Conservation (phyloP, 352 stramenopile species). For the Blastocystis sp. region DNA sequence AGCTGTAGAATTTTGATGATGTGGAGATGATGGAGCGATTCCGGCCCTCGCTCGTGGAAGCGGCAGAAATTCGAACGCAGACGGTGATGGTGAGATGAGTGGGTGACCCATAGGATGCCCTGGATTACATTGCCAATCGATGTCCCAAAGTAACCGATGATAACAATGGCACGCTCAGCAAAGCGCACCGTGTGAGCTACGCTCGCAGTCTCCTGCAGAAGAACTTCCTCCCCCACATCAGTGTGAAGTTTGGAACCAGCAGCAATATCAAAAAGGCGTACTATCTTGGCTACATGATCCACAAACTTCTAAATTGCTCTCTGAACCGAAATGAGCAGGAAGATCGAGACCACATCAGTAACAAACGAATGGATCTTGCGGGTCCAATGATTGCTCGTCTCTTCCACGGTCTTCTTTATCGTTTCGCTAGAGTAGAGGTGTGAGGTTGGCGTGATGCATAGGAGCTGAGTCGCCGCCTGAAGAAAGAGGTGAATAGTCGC, state of each 20-base stretch:
- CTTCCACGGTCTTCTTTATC: conserved; percentile 96
- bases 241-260: conserved; percentile 86
- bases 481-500: conserved; percentile 62
- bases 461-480: conserved; percentile 74
- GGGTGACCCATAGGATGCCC: conserved; percentile 66
- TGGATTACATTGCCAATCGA: conserved; percentile 96
- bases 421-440: conserved; percentile 93
- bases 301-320: conserved; percentile 98
- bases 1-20: conserved; percentile 88
- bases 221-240: conserved; percentile 95
- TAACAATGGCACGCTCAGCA: conserved; percentile 69
- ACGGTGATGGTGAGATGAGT: conserved; percentile 68
- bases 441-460: conserved; percentile 67
- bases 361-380: conserved; percentile 97
- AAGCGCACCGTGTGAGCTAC: conserved; percentile 94
- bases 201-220: conserved; percentile 96
- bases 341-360: conserved; percentile 98
- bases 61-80: conserved; percentile 94
- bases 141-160: conserved; percentile 21
- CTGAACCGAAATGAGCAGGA: conserved; percentile 91
- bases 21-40: conserved; percentile 97
- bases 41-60: conserved; percentile 93
- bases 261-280: conserved; percentile 79
- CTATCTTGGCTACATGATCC: conserved; percentile 96
- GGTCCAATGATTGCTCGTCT: conserved; percentile 90